Conservation (phyloP, 768 basidiomycete species). For the Podaxis sp. region DNA sequence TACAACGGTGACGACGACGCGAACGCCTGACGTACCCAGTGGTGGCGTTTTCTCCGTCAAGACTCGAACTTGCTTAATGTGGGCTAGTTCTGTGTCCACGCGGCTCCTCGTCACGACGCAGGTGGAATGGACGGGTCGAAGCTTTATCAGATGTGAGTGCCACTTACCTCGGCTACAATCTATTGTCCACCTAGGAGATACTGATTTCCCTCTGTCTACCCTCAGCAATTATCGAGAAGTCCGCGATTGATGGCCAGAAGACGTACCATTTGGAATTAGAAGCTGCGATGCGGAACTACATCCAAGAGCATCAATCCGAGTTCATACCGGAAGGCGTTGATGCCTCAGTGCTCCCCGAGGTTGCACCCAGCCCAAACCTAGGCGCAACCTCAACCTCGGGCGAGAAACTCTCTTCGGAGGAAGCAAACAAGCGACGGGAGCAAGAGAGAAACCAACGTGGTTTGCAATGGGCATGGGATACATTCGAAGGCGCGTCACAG, state of each 20-base stretch:
- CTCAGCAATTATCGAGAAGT: constrained; percentile 89
- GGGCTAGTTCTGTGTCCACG: constrained; percentile 80
- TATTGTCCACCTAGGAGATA: neutral
- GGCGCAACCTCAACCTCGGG: constrained; percentile 15
- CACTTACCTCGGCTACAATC: neutral
- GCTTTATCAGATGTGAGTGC: constrained; percentile 86
- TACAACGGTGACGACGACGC: constrained; percentile 83
- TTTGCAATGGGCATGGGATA: constrained; percentile 88
- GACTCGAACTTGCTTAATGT: constrained; percentile 92
- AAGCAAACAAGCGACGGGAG: constrained; percentile 61
- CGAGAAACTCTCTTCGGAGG: constrained; percentile 30
- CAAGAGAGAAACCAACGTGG: constrained; percentile 69
- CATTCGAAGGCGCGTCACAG: constrained; percentile 71
- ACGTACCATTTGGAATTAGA: constrained; percentile 83
- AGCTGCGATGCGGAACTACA: constrained; percentile 83
- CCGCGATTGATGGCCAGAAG: constrained; percentile 90
- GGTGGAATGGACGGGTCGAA: constrained; percentile 95
- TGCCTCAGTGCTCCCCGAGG: constrained; percentile 37
- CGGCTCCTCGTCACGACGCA: constrained; percentile 84
- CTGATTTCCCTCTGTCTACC: neutral
- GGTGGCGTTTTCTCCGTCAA: constrained; percentile 93
- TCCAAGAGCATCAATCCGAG: constrained; percentile 85
- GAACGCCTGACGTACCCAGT: constrained; percentile 92
- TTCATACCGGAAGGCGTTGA: constrained; percentile 86
- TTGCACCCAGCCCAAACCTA: constrained; percentile 15